Evolutionary conservation across 2,329 filamentous ascomycete genomes (phyloP), one percentile per base, ranked within the genome.

Genomic region (Biscogniauxia sp.): DNA sequence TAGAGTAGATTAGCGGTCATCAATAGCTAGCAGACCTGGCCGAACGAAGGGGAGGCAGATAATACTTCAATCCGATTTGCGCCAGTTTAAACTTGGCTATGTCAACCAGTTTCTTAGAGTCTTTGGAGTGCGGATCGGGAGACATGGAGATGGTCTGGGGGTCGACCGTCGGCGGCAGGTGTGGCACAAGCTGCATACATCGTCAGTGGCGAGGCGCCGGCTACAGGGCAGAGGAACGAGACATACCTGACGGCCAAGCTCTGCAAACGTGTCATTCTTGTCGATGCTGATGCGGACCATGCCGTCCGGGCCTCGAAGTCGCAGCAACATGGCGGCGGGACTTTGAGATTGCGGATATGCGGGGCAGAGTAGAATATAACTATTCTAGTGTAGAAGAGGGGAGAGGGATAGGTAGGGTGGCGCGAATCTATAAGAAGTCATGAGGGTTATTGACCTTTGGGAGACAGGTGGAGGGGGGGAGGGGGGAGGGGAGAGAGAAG

Each of bases 291-390:
- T 82, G 69, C 95, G 90, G 77, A 93, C 89, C 82, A 95, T 95
- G 79, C 95, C 95, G 79, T 97, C 93, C 66, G 91, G 92, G 74
- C 93, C 93, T 71, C 93, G 89, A 69, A 97, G 91, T 76, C 93
- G 87, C 59, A 97, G 82, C 72, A 97, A 83, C 87, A 97, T 97
- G 66, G 73, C 78, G 37, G 37, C 37, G 37, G 73, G 51, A 26
- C 26, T 26, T 50, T 26, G 25, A 37, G 53, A 26, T 28, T 64
- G 60, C 26, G 25, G 19, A 32, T 51, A 41, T 54, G 55, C 15
- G 26, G 32, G 25, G 56, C 37, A 45, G 49, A 57, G 37, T 57
- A 51, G 53, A 41, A 32, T 17, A 17, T 23, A 32, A n/a, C 32
- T 17, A 19, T 32, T 28, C 17, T 56, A 53, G 17, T 25, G n/a